These are phyloP conservation scores for Paxillus ammoniavirescens DNA, from an alignment of 768 basidiomycete genomes.

Conservation along the genomic window DNA sequence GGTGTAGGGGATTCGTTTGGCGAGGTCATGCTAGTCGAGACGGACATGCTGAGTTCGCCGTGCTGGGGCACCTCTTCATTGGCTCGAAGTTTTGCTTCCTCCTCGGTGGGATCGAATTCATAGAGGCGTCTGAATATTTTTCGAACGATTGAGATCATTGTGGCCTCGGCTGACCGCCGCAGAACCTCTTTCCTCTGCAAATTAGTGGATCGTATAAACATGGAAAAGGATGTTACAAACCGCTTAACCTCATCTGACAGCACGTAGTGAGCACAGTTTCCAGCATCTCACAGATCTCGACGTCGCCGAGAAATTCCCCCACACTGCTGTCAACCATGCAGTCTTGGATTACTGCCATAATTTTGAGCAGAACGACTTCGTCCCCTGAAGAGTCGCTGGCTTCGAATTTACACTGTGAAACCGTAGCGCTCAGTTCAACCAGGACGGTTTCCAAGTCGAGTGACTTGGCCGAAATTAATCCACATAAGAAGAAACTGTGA, in stretches of 20 bases:
- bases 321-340: slow-evolving; percentile 67
- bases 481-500: slow-evolving; percentile 83
- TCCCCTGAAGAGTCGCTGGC: slow-evolving; percentile 97
- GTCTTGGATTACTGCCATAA: slow-evolving; percentile 86
- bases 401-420: slow-evolving; percentile 97
- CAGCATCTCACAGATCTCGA: slow-evolving; percentile 97
- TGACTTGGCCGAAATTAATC: slow-evolving; percentile 61
- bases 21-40: slow-evolving; percentile 37
- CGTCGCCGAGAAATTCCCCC: slow-evolving; percentile 76
- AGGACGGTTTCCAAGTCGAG: slow-evolving; percentile 63
- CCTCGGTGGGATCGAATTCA: slow-evolving; percentile 56
- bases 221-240: slow-evolving; percentile 44
- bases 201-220: slow-evolving; percentile 12
- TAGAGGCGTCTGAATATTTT: slow-evolving; percentile 78
- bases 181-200: slow-evolving; percentile 62
- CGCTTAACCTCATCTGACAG: slow-evolving; percentile 94
- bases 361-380: slow-evolving; percentile 90
- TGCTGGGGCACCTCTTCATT: slow-evolving; percentile 51
- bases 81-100: slow-evolving; percentile 63
- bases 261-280: slow-evolving; percentile 97
- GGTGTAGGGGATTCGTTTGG: slow-evolving; percentile 16
- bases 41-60: slow-evolving; percentile 60
- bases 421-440: slow-evolving; percentile 80
- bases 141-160: slow-evolving; percentile 85
- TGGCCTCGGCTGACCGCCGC: slow-evolving; percentile 82